A percentile compares a stretch with the other conserved stretches of the same genome.
Evolutionary conservation across 2,329 filamentous ascomycete species (phyloP).

Genomic region (Aspergillus vadensis): DNA sequence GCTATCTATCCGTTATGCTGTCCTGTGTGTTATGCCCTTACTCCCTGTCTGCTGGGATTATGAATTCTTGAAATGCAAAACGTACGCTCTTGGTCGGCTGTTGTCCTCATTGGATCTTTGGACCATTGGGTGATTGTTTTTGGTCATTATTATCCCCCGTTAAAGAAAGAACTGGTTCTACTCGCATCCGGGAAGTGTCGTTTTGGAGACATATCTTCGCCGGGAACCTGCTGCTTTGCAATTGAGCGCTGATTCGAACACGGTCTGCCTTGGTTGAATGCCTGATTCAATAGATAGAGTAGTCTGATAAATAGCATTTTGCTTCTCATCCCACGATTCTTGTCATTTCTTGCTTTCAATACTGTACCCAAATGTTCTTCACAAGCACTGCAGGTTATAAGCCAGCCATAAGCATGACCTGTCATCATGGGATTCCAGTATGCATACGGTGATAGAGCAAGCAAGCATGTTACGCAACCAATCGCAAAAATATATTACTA

Average conservation of each 20-base stretch:
- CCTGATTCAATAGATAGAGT: not conserved
- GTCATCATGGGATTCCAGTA: too few species aligned
- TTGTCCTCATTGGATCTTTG: not conserved
- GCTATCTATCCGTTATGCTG: not conserved
- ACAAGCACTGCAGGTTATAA: too few species aligned
- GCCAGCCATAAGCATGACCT: too few species aligned
- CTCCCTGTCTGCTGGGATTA: not conserved
- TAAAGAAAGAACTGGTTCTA: not conserved
- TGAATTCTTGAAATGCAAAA: constrained; percentile 1
- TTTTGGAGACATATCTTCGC: not conserved
- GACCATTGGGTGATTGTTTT: too few species aligned
- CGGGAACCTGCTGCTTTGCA: constrained; percentile 6
- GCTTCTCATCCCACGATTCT: not conserved
- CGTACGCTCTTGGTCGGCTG: not conserved
- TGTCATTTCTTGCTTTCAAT: too few species aligned
- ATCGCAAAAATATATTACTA: too few species aligned
- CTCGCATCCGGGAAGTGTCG: not conserved
- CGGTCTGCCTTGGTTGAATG: not conserved
- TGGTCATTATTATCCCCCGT: not conserved
- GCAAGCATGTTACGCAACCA: too few species aligned
- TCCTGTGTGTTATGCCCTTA: not conserved
- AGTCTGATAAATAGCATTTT: constrained; percentile 5
- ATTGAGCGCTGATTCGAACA: constrained; percentile 11
- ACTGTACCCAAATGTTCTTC: too few species aligned
- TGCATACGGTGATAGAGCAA: too few species aligned